A percentile compares a stretch with the other conserved stretches of the same genome.
phyloP scores from a whole-genome alignment of 768 basidiomycete genomes.

The Amanita subjunquillea region DNA sequence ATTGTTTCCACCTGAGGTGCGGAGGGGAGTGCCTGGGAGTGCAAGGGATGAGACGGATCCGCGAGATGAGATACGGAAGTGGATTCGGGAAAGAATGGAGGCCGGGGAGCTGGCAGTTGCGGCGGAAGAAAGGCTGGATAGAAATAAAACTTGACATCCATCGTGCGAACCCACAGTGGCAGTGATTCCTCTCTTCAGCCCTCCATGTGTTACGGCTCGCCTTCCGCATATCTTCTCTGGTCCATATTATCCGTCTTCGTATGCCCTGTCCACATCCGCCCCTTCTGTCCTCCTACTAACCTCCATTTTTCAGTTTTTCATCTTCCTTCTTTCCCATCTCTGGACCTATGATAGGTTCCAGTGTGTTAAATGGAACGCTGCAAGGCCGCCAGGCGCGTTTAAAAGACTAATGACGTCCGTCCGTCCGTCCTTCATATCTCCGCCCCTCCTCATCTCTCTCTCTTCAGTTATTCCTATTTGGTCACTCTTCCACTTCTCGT shows the following conservation, averaged over 20 bases:
- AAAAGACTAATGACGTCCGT: constrained; percentile 83
- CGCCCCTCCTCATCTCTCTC: constrained; percentile 9
- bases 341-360: constrained; percentile 73
- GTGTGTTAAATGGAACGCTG: constrained; percentile 66
- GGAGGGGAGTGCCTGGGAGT: constrained; percentile 23
- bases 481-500: constrained; percentile 56
- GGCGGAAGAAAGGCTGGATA: constrained; percentile 39
- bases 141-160: constrained; percentile 5
- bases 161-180: constrained; percentile 4
- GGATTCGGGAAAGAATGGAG: constrained; percentile 53
- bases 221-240: constrained; percentile 71
- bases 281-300: neutral
- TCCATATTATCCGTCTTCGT: constrained; percentile 58
- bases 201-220: constrained; percentile 61
- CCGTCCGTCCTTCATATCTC: constrained; percentile 16
- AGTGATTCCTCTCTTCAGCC: constrained; percentile 11
- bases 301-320: constrained; percentile 39
- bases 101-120: constrained; percentile 44
- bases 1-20: constrained; percentile 67
- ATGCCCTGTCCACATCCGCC: constrained; percentile 20
- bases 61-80: constrained; percentile 47
- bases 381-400: constrained; percentile 76
- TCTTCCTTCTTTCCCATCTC: constrained; percentile 63
- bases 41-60: constrained; percentile 29
- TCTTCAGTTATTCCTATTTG: constrained; percentile 66